Percentiles rank a stretch among this genome's conserved stretches.
These are phyloP conservation scores for Trichoderma virens DNA, from an alignment of 495 filamentous ascomycete species.

Conservation along the genomic window DNA sequence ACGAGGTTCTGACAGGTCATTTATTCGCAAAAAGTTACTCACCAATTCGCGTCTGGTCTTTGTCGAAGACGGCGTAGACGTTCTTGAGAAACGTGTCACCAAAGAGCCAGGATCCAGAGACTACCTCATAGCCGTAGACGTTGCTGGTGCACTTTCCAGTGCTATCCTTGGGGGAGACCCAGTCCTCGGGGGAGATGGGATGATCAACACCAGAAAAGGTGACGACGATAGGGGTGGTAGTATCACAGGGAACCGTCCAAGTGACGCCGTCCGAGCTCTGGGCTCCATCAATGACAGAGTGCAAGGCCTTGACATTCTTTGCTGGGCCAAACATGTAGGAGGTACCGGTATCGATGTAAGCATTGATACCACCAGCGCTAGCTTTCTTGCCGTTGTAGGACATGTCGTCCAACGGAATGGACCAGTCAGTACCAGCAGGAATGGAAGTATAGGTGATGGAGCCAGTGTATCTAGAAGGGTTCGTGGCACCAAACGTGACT, in stretches of 20 bases:
- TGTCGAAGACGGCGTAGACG: slow-evolving; percentile 81
- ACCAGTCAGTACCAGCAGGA: slow-evolving; percentile 45
- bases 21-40: slow-evolving; percentile 16
- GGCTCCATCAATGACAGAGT: slow-evolving; percentile 57
- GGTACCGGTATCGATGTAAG: slow-evolving; percentile 77
- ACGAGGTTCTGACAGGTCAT: not conserved
- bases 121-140: slow-evolving; percentile 45
- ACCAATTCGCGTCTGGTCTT: slow-evolving; percentile 49
- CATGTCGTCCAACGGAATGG: slow-evolving; percentile 57
- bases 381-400: slow-evolving; percentile 48
- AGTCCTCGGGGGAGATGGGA: slow-evolving; percentile 59
- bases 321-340: slow-evolving; percentile 63
- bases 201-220: slow-evolving; percentile 48
- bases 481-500: slow-evolving; percentile 65
- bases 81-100: slow-evolving; percentile 85
- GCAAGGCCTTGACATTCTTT: slow-evolving; percentile 54
- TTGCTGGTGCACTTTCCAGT: slow-evolving; percentile 54
- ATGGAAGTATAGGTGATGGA: slow-evolving; percentile 55
- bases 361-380: slow-evolving; percentile 42
- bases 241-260: slow-evolving; percentile 63
- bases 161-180: slow-evolving; percentile 43
- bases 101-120: slow-evolving; percentile 55
- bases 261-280: slow-evolving; percentile 38
- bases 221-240: slow-evolving; percentile 34
- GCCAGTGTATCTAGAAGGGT: slow-evolving; percentile 57